phyloP scores from a whole-genome alignment of 164 flowering plant species.

The Dillenia turbinata region DNA sequence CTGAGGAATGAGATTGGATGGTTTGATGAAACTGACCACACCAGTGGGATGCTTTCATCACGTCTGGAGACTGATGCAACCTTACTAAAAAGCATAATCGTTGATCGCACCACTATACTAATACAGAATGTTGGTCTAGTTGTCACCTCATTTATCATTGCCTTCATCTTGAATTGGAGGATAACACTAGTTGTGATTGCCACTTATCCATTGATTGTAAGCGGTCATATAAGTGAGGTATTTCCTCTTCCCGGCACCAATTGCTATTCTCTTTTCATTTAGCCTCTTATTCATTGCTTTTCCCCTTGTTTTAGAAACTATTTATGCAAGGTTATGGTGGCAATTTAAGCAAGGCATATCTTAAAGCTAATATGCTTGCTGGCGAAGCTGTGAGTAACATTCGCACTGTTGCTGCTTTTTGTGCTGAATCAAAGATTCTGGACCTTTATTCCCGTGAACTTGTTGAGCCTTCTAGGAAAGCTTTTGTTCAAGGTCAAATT shows the following conservation, averaged over 20 bases:
- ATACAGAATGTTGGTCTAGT: constrained; percentile 65
- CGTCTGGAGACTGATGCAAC: constrained; percentile 86
- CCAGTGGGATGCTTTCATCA: constrained; percentile 78
- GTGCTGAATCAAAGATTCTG: constrained; percentile 80
- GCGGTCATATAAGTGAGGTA: constrained; percentile 95
- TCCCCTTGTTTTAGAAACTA: constrained; percentile 52
- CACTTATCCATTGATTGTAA: constrained; percentile 69
- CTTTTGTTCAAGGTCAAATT: constrained; percentile 84
- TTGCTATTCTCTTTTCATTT: neutral
- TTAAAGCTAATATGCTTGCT: constrained; percentile 96
- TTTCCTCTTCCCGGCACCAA: neutral
- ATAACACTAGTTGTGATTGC: constrained; percentile 82
- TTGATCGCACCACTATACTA: constrained; percentile 79
- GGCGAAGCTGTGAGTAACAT: constrained; percentile 96
- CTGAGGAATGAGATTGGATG: constrained; percentile 90
- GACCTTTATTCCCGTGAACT: constrained; percentile 73
- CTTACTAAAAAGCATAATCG: constrained; percentile 66
- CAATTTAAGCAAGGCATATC: constrained; percentile 84
- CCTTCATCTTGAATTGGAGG: constrained; percentile 92
- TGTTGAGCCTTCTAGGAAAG: constrained; percentile 57
- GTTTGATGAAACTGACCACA: constrained; percentile 71
- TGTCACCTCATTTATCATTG: constrained; percentile 65
- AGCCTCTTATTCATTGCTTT: too few species aligned
- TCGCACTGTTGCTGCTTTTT: constrained; percentile 91
- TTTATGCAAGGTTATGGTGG: constrained; percentile 98